These are phyloP conservation scores for Pogostemon cablin DNA, from an alignment of 257 asterid genomes.

Conservation along the genomic window DNA sequence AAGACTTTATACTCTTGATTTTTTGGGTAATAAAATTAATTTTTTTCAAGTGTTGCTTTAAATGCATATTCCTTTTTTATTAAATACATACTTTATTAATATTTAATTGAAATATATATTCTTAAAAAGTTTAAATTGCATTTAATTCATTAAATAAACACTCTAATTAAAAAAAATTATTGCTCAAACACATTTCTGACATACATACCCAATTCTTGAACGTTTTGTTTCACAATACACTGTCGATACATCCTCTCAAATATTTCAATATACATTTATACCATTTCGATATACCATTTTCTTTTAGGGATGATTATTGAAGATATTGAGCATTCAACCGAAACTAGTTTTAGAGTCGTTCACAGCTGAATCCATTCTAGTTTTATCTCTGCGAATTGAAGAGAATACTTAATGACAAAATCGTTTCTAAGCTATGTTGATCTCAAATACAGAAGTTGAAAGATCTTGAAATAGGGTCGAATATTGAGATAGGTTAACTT, in stretches of 20 bases:
- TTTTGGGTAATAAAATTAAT: no score
- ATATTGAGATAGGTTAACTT: constrained; percentile 72
- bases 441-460: constrained; percentile 69
- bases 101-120: no score
- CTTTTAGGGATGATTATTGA: constrained; percentile 34
- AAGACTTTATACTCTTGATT: no score
- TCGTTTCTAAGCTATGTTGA: constrained; percentile 78
- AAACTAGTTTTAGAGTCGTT: neutral
- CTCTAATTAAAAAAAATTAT: no score
- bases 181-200: no score
- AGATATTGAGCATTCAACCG: constrained; percentile 8
- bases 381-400: constrained; percentile 38
- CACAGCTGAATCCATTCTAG: neutral
- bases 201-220: constrained; percentile 8
- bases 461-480: constrained; percentile 58
- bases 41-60: no score
- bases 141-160: no score
- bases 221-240: neutral
- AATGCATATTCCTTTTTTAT: no score
- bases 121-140: no score
- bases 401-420: constrained; percentile 79
- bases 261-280: constrained; percentile 4
- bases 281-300: neutral
- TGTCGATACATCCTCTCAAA: neutral
- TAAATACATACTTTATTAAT: no score